Evolutionary conservation across 208 protist species (phyloP).

Genomic region (Ichthyophonus hoferi): DNA sequence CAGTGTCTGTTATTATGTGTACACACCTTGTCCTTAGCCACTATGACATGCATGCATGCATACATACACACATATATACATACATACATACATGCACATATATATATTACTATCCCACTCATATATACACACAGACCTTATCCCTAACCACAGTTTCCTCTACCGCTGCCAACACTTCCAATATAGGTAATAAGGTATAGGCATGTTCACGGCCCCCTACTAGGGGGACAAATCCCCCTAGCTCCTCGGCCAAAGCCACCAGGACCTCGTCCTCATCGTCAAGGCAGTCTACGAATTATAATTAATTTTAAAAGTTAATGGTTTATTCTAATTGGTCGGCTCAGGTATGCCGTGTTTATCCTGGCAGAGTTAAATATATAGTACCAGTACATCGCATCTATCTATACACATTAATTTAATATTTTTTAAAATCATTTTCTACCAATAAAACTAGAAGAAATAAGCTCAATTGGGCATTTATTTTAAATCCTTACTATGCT

Average conservation of each 20-base stretch:
- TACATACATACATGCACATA: neutral
- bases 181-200: slow-evolving; percentile 77
- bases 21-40: too few relatives aligned
- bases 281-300: slow-evolving; percentile 69
- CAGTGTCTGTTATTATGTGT: too few relatives aligned
- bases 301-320: too few relatives aligned
- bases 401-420: too few relatives aligned
- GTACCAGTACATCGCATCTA: too few relatives aligned
- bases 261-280: slow-evolving; percentile 98
- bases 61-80: neutral
- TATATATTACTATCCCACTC: slow-evolving; percentile 49
- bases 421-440: too few relatives aligned
- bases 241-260: slow-evolving; percentile 87
- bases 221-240: slow-evolving; percentile 90
- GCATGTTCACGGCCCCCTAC: slow-evolving; percentile 86
- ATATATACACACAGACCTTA: slow-evolving; percentile 47
- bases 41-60: neutral
- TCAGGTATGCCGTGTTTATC: too few relatives aligned
- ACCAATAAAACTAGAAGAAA: too few relatives aligned
- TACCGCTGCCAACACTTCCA: slow-evolving; percentile 87
- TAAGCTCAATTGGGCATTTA: too few relatives aligned
- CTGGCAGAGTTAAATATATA: too few relatives aligned
- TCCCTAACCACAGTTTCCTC: slow-evolving; percentile 95
- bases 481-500: too few relatives aligned
- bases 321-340: too few relatives aligned